phyloP scores from a whole-genome alignment of 257 asterid species.

The Forsythia suspensa region DNA sequence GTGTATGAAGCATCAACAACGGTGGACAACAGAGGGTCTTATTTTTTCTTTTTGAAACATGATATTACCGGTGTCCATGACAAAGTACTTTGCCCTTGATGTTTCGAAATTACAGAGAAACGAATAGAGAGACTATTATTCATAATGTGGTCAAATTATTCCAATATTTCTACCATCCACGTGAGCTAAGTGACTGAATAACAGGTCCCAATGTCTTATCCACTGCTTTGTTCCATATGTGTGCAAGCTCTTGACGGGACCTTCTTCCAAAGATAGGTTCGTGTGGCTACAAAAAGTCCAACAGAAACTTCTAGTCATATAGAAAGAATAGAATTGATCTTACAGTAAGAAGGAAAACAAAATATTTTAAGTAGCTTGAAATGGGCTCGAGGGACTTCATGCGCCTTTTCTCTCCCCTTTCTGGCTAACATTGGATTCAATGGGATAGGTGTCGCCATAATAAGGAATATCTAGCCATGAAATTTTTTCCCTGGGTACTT shows the following conservation, averaged over 20 bases:
- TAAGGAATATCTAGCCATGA: background rate
- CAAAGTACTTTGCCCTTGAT: background rate
- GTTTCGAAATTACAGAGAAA: background rate
- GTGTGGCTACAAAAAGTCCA: slow-evolving; percentile 25
- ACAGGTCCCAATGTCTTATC: slow-evolving; percentile 46
- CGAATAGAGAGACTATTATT: background rate
- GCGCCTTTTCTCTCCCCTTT: background rate
- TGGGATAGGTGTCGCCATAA: background rate
- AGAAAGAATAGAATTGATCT: background rate
- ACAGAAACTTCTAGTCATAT: background rate
- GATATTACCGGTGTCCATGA: background rate
- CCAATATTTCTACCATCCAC: slow-evolving; percentile 42
- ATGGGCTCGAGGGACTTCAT: background rate
- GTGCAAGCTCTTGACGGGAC: slow-evolving; percentile 38
- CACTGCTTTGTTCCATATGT: slow-evolving; percentile 51
- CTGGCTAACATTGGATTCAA: background rate
- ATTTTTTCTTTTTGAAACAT: background rate
- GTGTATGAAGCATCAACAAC: background rate
- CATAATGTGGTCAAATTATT: background rate
- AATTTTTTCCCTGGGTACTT: background rate
- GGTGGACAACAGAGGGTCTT: background rate
- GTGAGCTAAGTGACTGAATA: slow-evolving; percentile 43
- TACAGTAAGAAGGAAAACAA: background rate
- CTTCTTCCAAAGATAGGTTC: slow-evolving; percentile 28
- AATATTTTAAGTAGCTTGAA: background rate